Evolutionary conservation across 2,329 filamentous ascomycete species (phyloP), one percentile per base, ranked within the genome.

Genomic region (Talaromyces sp.): DNA sequence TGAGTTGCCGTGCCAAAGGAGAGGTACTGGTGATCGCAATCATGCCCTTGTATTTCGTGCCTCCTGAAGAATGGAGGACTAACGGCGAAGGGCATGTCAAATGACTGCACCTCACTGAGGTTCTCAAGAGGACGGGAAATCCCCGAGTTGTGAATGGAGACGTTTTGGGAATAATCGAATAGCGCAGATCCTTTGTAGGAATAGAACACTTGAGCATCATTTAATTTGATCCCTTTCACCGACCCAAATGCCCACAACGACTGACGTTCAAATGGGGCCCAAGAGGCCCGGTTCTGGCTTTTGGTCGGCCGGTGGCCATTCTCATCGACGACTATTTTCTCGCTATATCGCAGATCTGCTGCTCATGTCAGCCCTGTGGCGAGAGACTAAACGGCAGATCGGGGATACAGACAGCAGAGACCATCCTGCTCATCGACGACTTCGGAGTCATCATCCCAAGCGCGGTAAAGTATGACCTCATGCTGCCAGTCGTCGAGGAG

Each of bases 11-110:
- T 71, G 19, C 75, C 76, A 21, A 77, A 67, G 17, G 75, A 61
- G n/a, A 78, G 73, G 50, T 78, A 77, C 60, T 68, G 70, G 73
- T 73, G 76, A 53, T 71, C 68, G 63, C 76, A 77, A 11, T 64
- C 58, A 24, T 63, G 26, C 17, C 61, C 56, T 50, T 53, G 19
- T 51, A 59, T 29, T 60, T 59, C 59, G 59, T 78, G 76, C 0
- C 69, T 74, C 21, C 68, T 70, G 63, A 70, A 78, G 61, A 78
- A 78, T 0, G 76, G 76, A 9, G 77, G 72, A 7, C 62, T 74
- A 27, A 78, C 72, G 2, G 70, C 68, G 64, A 78, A 77, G 6
- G 60, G 59, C 35, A 76, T 69, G 43, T 24, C 43, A 21, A 46
- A 21, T 11, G 21, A 46, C 43, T 14, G 19, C 43, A 46, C 43